A percentile compares a stretch with the other conserved stretches of the same genome.
Conservation (phyloP, 495 filamentous ascomycete species). For the Chaetomium fimeti region DNA sequence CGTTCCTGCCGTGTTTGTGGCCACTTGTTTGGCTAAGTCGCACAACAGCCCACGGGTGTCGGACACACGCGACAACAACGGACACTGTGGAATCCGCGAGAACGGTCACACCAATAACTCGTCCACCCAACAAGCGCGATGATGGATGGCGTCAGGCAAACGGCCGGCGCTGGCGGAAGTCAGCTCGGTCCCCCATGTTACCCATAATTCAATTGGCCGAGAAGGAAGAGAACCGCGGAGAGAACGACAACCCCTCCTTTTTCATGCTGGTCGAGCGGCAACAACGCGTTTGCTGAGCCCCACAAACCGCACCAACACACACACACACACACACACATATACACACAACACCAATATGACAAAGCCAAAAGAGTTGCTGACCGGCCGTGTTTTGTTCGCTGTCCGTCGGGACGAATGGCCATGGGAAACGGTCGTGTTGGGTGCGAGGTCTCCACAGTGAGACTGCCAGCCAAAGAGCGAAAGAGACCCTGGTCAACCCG, state of each 20-base stretch:
- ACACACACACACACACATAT: background rate
- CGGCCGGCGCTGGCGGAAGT: background rate
- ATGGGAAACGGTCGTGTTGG: background rate
- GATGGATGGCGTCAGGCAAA: background rate
- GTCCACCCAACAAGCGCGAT: background rate
- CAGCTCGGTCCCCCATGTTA: too few species aligned
- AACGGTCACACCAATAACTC: background rate
- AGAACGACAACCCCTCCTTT: background rate
- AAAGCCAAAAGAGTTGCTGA: too few species aligned
- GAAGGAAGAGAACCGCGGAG: background rate
- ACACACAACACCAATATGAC: too few species aligned
- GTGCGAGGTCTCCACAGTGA: background rate
- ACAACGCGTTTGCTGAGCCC: background rate
- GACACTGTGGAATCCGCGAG: conserved; percentile 1
- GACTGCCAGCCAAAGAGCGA: background rate
- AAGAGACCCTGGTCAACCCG: background rate
- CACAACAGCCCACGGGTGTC: background rate
- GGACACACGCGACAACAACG: background rate
- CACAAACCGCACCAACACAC: conserved; percentile 1
- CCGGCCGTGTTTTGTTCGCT: too few species aligned
- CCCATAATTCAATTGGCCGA: too few species aligned
- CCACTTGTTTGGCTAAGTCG: background rate
- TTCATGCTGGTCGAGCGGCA: background rate
- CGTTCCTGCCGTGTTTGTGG: background rate
- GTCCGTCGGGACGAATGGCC: too few species aligned